Evolutionary conservation across 148 eudicot genomes (phyloP).

Genomic region (Arctostaphylos glauca): DNA sequence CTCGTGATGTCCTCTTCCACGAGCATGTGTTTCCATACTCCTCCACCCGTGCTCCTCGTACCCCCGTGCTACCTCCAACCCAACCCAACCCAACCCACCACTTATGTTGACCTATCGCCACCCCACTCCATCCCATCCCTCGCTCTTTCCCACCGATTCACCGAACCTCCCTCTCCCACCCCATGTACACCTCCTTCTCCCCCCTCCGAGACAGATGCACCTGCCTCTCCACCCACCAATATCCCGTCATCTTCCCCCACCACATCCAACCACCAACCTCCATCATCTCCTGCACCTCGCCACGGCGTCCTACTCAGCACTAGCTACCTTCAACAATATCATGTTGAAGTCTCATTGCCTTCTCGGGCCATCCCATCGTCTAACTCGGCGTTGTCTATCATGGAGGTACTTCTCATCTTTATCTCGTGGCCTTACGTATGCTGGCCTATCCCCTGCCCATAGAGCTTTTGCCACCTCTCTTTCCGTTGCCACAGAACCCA

Average conservation of each 20-base stretch:
- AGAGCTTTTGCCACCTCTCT: too few species aligned
- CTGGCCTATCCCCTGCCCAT: not conserved
- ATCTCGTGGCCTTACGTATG: not conserved
- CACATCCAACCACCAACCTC: not conserved
- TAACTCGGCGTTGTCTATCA: not conserved
- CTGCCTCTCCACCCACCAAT: not conserved
- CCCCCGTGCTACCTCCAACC: not conserved
- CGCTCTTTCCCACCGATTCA: not conserved
- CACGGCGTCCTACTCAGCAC: not conserved
- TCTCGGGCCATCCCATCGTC: not conserved
- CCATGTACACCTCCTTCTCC: too few species aligned
- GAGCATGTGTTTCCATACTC: not conserved
- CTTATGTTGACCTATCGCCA: not conserved
- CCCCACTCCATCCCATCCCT: not conserved
- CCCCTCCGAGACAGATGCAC: too few species aligned
- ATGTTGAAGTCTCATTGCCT: not conserved
- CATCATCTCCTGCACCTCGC: not conserved
- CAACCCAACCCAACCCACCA: not conserved
- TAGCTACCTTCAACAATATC: not conserved
- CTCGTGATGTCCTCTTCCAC: not conserved
- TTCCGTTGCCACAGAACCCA: too few species aligned
- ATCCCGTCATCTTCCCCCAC: not conserved
- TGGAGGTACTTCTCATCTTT: not conserved
- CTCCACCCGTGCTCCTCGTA: not conserved
- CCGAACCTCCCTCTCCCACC: too few species aligned